Evolutionary conservation across 192 early-diverging fungal genomes (phyloP), one percentile per base, ranked within the genome.

Genomic region (Coemansia sp.): DNA sequence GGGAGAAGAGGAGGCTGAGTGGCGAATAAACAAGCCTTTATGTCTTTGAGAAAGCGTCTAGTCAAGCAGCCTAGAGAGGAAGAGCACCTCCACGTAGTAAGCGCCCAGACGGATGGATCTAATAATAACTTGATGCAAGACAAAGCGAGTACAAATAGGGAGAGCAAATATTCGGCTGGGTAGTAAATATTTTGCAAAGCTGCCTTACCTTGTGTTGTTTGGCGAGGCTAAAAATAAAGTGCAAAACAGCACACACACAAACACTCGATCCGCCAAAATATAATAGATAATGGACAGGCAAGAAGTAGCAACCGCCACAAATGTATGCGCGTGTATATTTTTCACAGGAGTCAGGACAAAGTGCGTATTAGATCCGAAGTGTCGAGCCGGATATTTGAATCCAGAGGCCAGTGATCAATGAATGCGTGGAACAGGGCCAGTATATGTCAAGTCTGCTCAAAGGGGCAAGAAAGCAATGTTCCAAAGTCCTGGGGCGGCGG

Each of bases 181-280:
- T 51, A 51, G 48, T 51, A 51, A 51, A 51, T 51, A 51, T 51
- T 51, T 23, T 51, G 48, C 23, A 51, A 25, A 23, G 48, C 48
- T 25, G 21, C 2, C 48, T 51, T 51, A 51, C 48, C 48, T 51
- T 51, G 48, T 51, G 48, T 51, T 51, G 48, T 51, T 51, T 6
- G 23, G 23, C 48, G 21, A 25, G 9, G 48, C 48, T 51, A 51
- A 11, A 51, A 51, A 51, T 51, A 51, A 51, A 21, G 48, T 17
- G 11, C 48, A 51, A 51, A 51, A 51, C 21, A 51, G 48, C 48
- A 25, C 21, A 6, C 21, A 6, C 46, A 51, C 48, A 51, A 46
- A 51, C 48, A 21, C 23, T 51, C 21, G 48, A 51, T 51, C 23
- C 48, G 48, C 10, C 48, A 11, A 25, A 48, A 15, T 8, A 51